A percentile compares a stretch with the other conserved stretches of the same genome.
Evolutionary conservation across 352 stramenopile genomes (phyloP).

Genomic region (Pythium biforme): DNA sequence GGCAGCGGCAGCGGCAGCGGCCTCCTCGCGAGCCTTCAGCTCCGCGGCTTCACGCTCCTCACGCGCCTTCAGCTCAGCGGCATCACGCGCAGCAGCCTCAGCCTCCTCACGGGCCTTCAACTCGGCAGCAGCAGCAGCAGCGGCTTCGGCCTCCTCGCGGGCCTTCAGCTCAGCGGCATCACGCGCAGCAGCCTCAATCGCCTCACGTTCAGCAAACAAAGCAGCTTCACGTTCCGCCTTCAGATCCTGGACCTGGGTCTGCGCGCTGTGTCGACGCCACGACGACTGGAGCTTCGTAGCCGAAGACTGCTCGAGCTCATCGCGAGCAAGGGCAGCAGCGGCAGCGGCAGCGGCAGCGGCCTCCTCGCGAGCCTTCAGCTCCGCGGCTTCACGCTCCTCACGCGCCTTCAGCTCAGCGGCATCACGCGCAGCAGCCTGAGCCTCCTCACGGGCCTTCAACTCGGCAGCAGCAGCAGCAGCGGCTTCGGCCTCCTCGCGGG

Average conservation of each 20-base stretch:
- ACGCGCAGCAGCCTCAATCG: neutral
- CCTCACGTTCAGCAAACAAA: slow-evolving; percentile 7
- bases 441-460: neutral
- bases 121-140: neutral
- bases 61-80: neutral
- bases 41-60: neutral
- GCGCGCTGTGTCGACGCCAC: slow-evolving; percentile 12
- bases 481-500: neutral
- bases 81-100: too few species aligned
- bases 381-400: slow-evolving; percentile 11
- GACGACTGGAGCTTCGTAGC: slow-evolving; percentile 15
- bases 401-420: slow-evolving; percentile 1
- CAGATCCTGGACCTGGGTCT: neutral
- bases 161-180: neutral
- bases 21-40: neutral
- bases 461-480: slow-evolving; percentile 1
- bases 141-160: neutral
- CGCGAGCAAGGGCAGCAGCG: slow-evolving; percentile 6
- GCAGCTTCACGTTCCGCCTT: slow-evolving; percentile 11
- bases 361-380: slow-evolving; percentile 11
- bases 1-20: too few species aligned
- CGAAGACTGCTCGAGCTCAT: slow-evolving; percentile 9
- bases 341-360: neutral
- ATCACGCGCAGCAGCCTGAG: slow-evolving; percentile 6
- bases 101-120: neutral